These are phyloP conservation scores for Leucosporidium yakuticum DNA, from an alignment of 768 basidiomycete genomes.

Conservation along the genomic window DNA sequence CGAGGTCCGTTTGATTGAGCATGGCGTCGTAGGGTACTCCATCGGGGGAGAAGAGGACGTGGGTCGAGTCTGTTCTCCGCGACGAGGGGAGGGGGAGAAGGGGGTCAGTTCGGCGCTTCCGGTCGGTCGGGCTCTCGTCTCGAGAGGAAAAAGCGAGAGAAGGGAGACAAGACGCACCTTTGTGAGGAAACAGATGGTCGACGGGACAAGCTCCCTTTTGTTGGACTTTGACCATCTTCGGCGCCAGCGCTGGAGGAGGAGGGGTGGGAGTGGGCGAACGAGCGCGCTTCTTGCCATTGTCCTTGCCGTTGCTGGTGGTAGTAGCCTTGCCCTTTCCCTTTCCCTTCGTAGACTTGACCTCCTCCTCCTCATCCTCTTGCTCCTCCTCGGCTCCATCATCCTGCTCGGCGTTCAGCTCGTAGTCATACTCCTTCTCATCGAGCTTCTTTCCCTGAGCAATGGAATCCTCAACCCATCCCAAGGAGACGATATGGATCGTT, in stretches of 20 bases:
- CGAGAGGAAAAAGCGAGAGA: neutral
- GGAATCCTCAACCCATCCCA: neutral
- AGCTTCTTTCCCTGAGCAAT: neutral
- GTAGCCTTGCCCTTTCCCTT: neutral
- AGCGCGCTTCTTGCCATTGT: neutral
- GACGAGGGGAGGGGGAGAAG: neutral
- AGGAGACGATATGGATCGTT: neutral
- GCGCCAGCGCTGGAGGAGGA: neutral
- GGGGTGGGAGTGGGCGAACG: neutral
- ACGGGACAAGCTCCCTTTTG: neutral
- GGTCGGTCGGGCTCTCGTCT: too few relatives aligned
- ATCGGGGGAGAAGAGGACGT: neutral
- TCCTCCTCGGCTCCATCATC: neutral
- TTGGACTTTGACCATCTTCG: neutral
- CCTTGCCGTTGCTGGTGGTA: neutral
- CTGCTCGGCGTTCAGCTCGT: neutral
- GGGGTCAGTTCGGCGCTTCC: too few relatives aligned
- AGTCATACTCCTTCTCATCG: neutral
- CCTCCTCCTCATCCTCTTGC: neutral
- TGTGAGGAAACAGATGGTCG: neutral
- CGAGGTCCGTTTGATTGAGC: slow-evolving; percentile 1
- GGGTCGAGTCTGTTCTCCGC: neutral
- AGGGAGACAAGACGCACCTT: neutral
- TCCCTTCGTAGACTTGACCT: neutral
- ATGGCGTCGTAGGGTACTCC: neutral